A percentile compares a stretch with the other conserved stretches of the same genome.
These are phyloP conservation scores for Solanum chacoense DNA, from an alignment of 305 asterid genomes.

Conservation along the genomic window DNA sequence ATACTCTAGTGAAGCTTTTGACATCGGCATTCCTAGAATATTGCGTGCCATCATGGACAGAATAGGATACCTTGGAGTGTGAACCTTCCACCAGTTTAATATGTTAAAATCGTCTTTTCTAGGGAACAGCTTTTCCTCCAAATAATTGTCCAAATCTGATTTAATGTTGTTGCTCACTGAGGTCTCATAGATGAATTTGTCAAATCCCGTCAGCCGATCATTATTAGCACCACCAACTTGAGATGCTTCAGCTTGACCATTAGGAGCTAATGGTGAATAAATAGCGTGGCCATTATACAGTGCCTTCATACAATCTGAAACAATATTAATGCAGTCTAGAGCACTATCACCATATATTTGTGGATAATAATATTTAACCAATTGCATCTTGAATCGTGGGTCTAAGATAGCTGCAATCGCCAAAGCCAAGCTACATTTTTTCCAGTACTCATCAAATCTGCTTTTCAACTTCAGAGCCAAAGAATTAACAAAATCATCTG, in stretches of 20 bases:
- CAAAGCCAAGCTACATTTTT: constrained; percentile 91
- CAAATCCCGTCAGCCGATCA: constrained; percentile 70
- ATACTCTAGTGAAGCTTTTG: constrained; percentile 47
- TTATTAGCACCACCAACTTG: constrained; percentile 33
- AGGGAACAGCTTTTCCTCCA: constrained; percentile 84
- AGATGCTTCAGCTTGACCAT: constrained; percentile 37
- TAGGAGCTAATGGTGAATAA: constrained; percentile 53
- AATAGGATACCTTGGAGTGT: constrained; percentile 74
- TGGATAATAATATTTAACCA: constrained; percentile 81
- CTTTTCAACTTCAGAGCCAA: constrained; percentile 75
- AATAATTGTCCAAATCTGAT: constrained; percentile 82
- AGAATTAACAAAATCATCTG: constrained; percentile 67
- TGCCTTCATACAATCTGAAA: constrained; percentile 76
- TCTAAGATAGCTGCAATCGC: constrained; percentile 88
- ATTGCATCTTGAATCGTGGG: constrained; percentile 80
- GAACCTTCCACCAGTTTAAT: constrained; percentile 95
- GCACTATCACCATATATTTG: constrained; percentile 65
- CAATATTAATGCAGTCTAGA: constrained; percentile 55
- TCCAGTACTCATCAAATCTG: constrained; percentile 88
- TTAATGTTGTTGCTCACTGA: constrained; percentile 45
- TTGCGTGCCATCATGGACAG: constrained; percentile 88
- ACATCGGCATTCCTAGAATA: constrained; percentile 81
- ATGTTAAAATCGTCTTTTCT: constrained; percentile 59
- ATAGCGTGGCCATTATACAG: constrained; percentile 70
- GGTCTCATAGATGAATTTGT: constrained; percentile 56